A percentile compares a stretch with the other conserved stretches of the same genome.
Evolutionary conservation across 2,329 filamentous ascomycete species (phyloP).

Genomic region (Penicillium digitatum): DNA sequence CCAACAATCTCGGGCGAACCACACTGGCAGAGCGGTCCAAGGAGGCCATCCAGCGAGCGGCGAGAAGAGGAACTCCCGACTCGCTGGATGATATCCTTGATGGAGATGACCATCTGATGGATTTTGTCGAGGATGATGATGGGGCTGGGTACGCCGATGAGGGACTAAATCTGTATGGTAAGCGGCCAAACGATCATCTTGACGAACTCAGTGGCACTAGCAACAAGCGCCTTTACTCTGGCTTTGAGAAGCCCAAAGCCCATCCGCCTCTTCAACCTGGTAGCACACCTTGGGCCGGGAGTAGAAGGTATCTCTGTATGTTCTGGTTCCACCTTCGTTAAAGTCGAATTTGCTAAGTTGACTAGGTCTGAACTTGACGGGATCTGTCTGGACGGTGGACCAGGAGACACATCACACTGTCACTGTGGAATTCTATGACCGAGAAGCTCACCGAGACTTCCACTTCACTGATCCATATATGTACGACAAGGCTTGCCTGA

Average conservation of each 20-base stretch:
- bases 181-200: constrained; percentile 54
- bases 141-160: constrained; percentile 75
- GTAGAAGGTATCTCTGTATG: constrained; percentile 80
- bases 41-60: constrained; percentile 50
- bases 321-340: neutral
- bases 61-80: constrained; percentile 63
- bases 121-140: constrained; percentile 93
- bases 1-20: constrained; percentile 59
- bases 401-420: constrained; percentile 92
- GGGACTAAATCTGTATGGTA: constrained; percentile 60
- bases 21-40: constrained; percentile 55
- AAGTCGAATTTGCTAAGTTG: constrained; percentile 25
- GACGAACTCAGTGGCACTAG: constrained; percentile 44
- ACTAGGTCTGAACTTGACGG: constrained; percentile 72
- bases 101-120: constrained; percentile 61
- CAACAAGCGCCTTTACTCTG: constrained; percentile 51
- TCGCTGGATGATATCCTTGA: constrained; percentile 80
- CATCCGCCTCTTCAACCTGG: constrained; percentile 90
- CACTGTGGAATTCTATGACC: constrained; percentile 96
- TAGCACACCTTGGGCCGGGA: constrained; percentile 92
- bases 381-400: constrained; percentile 94
- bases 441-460: constrained; percentile 85
- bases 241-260: constrained; percentile 58
- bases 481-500: constrained; percentile 93
- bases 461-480: constrained; percentile 95